These are phyloP conservation scores for Hibiscus tridactylites DNA, from an alignment of 345 rosid genomes.

Conservation along the genomic window DNA sequence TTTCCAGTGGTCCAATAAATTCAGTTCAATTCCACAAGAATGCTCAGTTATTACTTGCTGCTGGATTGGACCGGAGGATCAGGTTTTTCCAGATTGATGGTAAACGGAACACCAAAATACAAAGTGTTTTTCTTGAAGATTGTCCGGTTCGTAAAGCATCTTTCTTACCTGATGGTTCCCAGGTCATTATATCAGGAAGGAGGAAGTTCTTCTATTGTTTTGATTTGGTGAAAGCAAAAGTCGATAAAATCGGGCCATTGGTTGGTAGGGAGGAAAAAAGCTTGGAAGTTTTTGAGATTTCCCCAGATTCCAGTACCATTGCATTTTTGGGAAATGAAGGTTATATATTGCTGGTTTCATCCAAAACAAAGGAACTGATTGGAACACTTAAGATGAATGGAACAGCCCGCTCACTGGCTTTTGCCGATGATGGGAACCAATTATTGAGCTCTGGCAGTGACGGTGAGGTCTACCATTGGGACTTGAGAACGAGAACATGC, in stretches of 20 bases:
- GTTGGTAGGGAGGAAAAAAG: conserved; percentile 97
- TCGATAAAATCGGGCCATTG: conserved; percentile 78
- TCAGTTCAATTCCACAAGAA: conserved; percentile 86
- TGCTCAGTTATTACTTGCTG: conserved; percentile 73
- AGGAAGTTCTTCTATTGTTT: conserved; percentile 87
- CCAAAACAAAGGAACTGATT: conserved; percentile 72
- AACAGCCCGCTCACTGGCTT: conserved; percentile 67
- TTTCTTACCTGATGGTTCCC: conserved; percentile 81
- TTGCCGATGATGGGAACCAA: conserved; percentile 58
- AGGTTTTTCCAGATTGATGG: conserved; percentile 92
- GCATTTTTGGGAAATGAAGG: conserved; percentile 91
- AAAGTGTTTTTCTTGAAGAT: conserved; percentile 79
- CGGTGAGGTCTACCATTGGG: conserved; percentile 92
- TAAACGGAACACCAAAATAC: conserved; percentile 76
- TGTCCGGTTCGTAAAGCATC: conserved; percentile 76
- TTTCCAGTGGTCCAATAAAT: conserved; percentile 59
- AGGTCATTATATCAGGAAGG: conserved; percentile 83
- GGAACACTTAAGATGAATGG: conserved; percentile 95
- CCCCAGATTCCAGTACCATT: conserved; percentile 66
- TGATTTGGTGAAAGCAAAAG: conserved; percentile 69
- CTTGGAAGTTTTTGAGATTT: conserved; percentile 81
- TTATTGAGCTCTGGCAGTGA: conserved; percentile 85
- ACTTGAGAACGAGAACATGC: conserved; percentile 72
- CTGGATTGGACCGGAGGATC: conserved; percentile 64
- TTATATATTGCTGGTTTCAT: conserved; percentile 67